phyloP scores from a whole-genome alignment of 441 rosid genomes.

The Daphne laureola region DNA sequence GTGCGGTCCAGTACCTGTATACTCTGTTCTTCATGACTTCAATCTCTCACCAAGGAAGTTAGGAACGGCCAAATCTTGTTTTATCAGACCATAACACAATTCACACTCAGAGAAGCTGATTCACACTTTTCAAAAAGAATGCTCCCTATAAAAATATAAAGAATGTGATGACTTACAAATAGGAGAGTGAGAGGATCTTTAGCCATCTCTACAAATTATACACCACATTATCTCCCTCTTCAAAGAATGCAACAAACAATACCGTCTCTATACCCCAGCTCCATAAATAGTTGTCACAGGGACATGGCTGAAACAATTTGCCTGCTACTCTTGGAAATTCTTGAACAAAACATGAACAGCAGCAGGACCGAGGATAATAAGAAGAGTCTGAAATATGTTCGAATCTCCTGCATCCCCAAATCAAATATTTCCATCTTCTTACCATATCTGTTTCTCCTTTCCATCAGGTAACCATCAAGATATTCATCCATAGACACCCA shows the following conservation, averaged over 20 bases:
- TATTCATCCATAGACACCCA: constrained; percentile 92
- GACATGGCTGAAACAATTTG: constrained; percentile 43
- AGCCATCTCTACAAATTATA: constrained; percentile 15
- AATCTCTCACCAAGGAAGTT: too few relatives aligned
- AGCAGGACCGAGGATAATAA: constrained; percentile 75
- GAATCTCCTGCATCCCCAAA: constrained; percentile 91
- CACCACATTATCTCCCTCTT: background rate
- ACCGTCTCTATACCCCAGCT: background rate
- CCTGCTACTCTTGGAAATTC: constrained; percentile 75
- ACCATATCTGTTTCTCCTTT: constrained; percentile 75
- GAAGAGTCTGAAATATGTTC: constrained; percentile 96
- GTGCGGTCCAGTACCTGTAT: too few relatives aligned
- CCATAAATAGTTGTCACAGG: constrained; percentile 8
- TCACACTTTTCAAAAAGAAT: too few relatives aligned
- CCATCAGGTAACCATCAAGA: constrained; percentile 87
- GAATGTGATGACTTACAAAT: too few relatives aligned
- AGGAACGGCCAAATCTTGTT: too few relatives aligned
- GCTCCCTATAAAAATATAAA: too few relatives aligned
- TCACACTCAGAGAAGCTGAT: too few relatives aligned
- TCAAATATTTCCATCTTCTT: constrained; percentile 90
- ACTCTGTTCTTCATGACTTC: too few relatives aligned
- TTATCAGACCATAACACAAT: too few relatives aligned
- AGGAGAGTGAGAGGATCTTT: background rate
- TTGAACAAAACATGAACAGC: constrained; percentile 92
- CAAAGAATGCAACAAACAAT: constrained; percentile 11